Base-by-base conservation (phyloP, 139 green algal species). In the Pycnococcus provasolii region DNA sequence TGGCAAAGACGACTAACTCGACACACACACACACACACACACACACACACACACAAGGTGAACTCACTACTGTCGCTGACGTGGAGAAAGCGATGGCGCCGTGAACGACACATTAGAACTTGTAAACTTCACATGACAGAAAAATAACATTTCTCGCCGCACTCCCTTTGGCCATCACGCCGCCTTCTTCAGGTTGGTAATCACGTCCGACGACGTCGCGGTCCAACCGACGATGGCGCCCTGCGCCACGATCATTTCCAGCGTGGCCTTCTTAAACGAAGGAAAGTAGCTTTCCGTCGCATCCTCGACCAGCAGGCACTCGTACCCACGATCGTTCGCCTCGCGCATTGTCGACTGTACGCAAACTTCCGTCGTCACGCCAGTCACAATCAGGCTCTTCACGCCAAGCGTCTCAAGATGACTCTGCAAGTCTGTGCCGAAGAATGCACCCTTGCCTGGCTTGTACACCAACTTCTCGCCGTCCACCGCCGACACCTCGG, bases 361-460 rank as follows among this genome's bases (percentile, higher is more conserved):
- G 63, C 67, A 74, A 11, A 80, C 74, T 72, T 88, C 83, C 6
- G 83, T 88, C 13, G 83, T 88, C 26, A 88, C 79, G 13, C 81
- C 82, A 6, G 80, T 78, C 60, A 89, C 76, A 0, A 89, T 70
- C 61, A 89, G 75, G 67, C 87, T 80, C 6, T 78, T 89, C 59
- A 89, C 74, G 55, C 74, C 72, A 0, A 40, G 58, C 3, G 7
- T 66, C 58, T 64, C 26, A 41, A 89, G 73, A 40, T 51, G 81
- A 0, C 58, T 55, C 3, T 86, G 59, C 11, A 89, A 69, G 50
- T 80, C 76, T n/a, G 83, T 89, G 57, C 62, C 64, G 55, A 75
- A 89, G 74, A 89, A 89, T 41, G 83, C 82, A 5, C 82, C 83
- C 62, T 89, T 89, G 59, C 82, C 83, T 0, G 82, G 82, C 74